Percentiles rank a stretch among this genome's conserved stretches.
Conservation (phyloP, 2,329 filamentous ascomycete species). For the Colletotrichum neosansevieriae region DNA sequence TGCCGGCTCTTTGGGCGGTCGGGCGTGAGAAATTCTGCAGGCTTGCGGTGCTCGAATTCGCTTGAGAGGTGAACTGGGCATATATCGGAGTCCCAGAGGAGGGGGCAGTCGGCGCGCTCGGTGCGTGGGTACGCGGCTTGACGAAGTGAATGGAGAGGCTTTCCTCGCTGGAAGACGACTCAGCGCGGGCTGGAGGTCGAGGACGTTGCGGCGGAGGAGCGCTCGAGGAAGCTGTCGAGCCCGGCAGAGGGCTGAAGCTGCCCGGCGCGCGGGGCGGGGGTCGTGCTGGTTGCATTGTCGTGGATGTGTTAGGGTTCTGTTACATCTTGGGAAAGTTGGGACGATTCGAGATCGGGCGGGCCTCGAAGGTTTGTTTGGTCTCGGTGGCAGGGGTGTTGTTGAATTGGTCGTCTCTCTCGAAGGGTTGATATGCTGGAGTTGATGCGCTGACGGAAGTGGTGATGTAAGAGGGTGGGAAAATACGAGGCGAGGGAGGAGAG, state of each 20-base stretch:
- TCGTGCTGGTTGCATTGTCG: slow-evolving; percentile 62
- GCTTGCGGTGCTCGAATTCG: slow-evolving; percentile 61
- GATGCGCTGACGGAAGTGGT: slow-evolving; percentile 2
- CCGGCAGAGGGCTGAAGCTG: slow-evolving; percentile 67
- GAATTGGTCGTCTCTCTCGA: slow-evolving; percentile 13
- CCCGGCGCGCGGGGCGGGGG: slow-evolving; percentile 63
- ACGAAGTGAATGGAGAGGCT: slow-evolving; percentile 56
- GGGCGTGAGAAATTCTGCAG: slow-evolving; percentile 72
- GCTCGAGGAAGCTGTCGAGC: slow-evolving; percentile 44
- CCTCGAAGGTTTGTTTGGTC: slow-evolving; percentile 22
- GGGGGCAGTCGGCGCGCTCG: slow-evolving; percentile 38
- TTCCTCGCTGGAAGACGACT: slow-evolving; percentile 61
- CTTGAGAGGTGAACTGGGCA: slow-evolving; percentile 59
- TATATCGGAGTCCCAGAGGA: slow-evolving; percentile 54
- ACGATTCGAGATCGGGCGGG: slow-evolving; percentile 36
- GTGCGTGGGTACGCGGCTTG: slow-evolving; percentile 55
- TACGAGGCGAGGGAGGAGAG: slow-evolving; percentile 30
- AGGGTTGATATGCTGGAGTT: neutral
- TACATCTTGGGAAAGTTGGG: slow-evolving; percentile 55
- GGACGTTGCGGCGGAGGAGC: slow-evolving; percentile 48
- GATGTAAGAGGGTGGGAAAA: slow-evolving; percentile 27
- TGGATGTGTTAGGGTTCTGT: slow-evolving; percentile 49
- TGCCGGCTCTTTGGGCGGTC: slow-evolving; percentile 48
- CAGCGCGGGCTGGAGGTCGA: slow-evolving; percentile 54
- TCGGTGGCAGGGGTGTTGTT: neutral